Evolutionary conservation across 2,329 filamentous ascomycete genomes (phyloP), one percentile per base, ranked within the genome.

Genomic region (Dryadomyces quercivorus): DNA sequence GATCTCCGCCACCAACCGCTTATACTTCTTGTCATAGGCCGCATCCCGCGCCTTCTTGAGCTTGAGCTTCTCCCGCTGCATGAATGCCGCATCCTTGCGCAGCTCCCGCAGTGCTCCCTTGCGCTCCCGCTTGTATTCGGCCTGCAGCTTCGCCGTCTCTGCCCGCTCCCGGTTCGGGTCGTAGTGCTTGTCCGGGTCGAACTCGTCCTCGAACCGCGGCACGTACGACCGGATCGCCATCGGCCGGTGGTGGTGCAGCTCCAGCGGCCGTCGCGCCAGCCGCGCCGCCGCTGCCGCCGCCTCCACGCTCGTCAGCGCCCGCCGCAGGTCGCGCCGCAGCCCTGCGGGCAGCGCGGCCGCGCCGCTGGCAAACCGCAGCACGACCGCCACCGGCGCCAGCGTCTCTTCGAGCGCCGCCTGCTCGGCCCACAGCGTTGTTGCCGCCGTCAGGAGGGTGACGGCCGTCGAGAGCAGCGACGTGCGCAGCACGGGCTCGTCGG

Each of bases 21-120:
- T 88, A 75, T 92, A 95, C 78, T 97, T 97, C 76, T 87, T 88
- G 76, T 97, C 92, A 75, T 98, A 97, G 60, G 88, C 90, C 56
- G 81, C 82, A 74, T 97, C 93, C 73, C 82, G 85, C 73, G 88
- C 87, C 78, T 91, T 95, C 83, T 97, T 97, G 74, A 94, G 78
- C 63, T 82, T 80, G 64, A 98, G 75, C 70, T 88, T 87, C 78
- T 96, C 91, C 61, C 92, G 78, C 38, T 90, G 89, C 73, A 97
- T 82, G 66, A 98, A 97, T 68, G 86, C 88, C 54, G 90, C 87
- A 64, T 98, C 94, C 76, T 96, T 97, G 66, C 93, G 81, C 63
- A 98, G 74, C 72, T 98, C 93, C 62, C 93, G 81, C 75, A 98
- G 80, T 7, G 91, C 92, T 1, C 91, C 92, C 80, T 98, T 98